phyloP scores from a whole-genome alignment of 306 rosid species.

The Quercus bicolor region DNA sequence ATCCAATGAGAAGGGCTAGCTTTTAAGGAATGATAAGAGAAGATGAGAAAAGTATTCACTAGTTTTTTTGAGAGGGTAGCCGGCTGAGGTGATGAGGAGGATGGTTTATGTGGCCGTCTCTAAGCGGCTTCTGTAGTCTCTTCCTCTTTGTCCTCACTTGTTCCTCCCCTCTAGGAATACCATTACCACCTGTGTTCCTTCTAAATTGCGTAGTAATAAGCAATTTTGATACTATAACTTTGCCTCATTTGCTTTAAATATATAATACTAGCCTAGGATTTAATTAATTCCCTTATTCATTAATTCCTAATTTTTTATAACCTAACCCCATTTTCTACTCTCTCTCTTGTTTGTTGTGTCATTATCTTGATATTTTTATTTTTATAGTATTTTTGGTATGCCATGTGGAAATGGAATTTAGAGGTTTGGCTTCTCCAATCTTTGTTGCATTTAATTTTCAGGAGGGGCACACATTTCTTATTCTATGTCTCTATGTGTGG shows the following conservation, averaged over 20 bases:
- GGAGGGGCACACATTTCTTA: too few relatives aligned
- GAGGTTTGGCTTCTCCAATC: background rate
- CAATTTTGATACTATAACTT: background rate
- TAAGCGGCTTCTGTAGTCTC: constrained; percentile 19
- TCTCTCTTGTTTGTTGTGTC: constrained; percentile 10
- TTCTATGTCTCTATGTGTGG: too few relatives aligned
- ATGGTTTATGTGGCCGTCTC: constrained; percentile 31
- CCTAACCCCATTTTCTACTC: background rate
- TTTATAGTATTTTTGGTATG: background rate
- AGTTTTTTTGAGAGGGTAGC: background rate
- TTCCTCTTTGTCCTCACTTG: constrained; percentile 18
- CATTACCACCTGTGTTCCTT: too few relatives aligned
- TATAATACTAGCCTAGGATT: background rate
- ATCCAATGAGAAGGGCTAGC: constrained; percentile 4
- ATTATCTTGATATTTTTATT: constrained; percentile 1
- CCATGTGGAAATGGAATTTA: background rate
- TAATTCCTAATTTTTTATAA: background rate
- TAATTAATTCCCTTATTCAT: background rate
- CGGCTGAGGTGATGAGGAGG: constrained; percentile 14
- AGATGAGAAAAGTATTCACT: too few relatives aligned
- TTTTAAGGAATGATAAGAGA: background rate
- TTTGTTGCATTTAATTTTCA: background rate
- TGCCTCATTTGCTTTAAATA: background rate
- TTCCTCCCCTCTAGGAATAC: background rate
- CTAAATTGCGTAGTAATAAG: background rate